These are phyloP conservation scores for Stevia rebaudiana DNA, from an alignment of 140 eudicot genomes.

Conservation along the genomic window DNA sequence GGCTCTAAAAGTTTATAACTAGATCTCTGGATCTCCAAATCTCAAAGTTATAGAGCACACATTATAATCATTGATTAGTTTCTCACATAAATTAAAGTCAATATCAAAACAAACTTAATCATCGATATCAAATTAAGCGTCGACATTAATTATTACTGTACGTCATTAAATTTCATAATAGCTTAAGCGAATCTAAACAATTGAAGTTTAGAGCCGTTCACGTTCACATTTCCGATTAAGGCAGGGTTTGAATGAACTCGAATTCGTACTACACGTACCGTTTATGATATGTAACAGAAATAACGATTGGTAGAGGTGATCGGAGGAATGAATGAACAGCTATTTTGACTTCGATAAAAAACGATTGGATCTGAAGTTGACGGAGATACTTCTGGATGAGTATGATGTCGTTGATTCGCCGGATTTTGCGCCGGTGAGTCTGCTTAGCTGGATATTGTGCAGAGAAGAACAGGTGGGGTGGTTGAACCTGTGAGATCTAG, in stretches of 20 bases:
- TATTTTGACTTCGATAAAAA: conserved; percentile 6
- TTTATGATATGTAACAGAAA: conserved; percentile 25
- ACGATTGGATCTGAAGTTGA: conserved; percentile 24
- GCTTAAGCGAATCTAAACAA: neutral
- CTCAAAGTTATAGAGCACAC: conserved; percentile 1
- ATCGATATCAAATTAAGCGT: neutral
- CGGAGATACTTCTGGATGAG: neutral
- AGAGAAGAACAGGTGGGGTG: conserved; percentile 23
- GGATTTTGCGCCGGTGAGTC: neutral
- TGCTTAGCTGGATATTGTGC: conserved; percentile 19
- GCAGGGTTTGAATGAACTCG: neutral
- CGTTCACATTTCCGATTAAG: neutral
- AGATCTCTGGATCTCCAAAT: neutral
- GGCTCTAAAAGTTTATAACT: neutral
- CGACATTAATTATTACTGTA: neutral
- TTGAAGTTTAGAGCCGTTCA: too few relatives aligned
- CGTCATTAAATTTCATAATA: neutral
- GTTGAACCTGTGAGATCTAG: conserved; percentile 31
- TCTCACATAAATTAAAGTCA: neutral
- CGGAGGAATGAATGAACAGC: neutral
- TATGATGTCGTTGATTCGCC: neutral
- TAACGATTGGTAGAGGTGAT: conserved; percentile 6
- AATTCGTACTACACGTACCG: conserved; percentile 9
- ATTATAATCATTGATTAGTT: conserved; percentile 10
- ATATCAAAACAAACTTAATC: neutral